Conservation (phyloP, 192 early-diverging fungal species). For the Allomyces macrogynus region DNA sequence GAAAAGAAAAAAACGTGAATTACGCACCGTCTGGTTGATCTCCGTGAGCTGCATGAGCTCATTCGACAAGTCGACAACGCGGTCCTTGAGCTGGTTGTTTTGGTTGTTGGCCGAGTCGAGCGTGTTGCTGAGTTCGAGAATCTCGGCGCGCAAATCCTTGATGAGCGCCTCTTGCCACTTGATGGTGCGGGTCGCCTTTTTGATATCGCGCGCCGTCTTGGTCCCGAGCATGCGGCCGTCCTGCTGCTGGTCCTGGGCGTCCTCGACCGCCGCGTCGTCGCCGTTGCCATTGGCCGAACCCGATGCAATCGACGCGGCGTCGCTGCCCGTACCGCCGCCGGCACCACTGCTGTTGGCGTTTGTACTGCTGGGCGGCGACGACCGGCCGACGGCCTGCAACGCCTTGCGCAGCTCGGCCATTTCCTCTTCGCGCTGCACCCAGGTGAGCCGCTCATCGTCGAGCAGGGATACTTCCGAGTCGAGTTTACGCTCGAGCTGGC, state of each 20-base stretch:
- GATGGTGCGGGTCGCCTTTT: background rate
- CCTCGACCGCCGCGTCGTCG: background rate
- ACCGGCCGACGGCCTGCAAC: background rate
- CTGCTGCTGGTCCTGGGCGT: background rate
- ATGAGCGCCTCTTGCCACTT: background rate
- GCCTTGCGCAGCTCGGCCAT: background rate
- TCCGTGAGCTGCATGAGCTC: slow-evolving; percentile 37
- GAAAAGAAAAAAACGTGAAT: too few species aligned
- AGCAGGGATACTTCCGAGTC: background rate
- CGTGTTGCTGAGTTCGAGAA: background rate
- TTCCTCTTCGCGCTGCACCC: background rate
- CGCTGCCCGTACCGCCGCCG: too few species aligned
- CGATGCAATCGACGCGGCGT: too few species aligned
- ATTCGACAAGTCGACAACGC: background rate
- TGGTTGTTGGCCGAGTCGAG: background rate
- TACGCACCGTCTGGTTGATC: slow-evolving; percentile 26
- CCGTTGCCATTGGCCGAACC: too few species aligned
- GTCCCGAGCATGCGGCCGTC: too few species aligned
- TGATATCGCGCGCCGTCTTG: too few species aligned
- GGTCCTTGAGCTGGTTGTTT: background rate
- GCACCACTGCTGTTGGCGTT: too few species aligned
- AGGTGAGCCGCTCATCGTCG: background rate
- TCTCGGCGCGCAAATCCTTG: background rate
- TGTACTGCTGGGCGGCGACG: background rate
- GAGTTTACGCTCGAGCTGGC: background rate